Evolutionary conservation across 306 rosid genomes (phyloP).

Genomic region (Datisca glomerata): DNA sequence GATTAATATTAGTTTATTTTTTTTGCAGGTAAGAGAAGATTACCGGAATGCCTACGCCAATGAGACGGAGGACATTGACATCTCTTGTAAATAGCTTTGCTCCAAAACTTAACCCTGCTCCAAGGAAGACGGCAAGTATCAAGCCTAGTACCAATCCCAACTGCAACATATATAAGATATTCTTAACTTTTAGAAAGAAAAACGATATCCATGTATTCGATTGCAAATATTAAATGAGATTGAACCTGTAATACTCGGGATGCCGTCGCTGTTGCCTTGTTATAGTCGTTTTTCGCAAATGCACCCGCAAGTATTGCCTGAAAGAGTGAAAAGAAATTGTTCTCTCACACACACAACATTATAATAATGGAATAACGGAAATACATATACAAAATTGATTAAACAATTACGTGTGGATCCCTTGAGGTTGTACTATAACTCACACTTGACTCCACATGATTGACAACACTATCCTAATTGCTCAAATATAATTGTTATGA

Average conservation of each 20-base stretch:
- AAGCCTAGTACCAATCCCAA: conserved; percentile 73
- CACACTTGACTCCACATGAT: no score
- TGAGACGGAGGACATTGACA: conserved; percentile 51
- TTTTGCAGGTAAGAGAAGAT: conserved; percentile 12
- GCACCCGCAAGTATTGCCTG: conserved; percentile 84
- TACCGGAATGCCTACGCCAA: conserved; percentile 75
- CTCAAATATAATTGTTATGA: no score
- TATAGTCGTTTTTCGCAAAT: conserved; percentile 68
- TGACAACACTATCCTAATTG: no score
- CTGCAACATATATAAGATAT: conserved; percentile 30
- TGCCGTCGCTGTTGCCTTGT: conserved; percentile 47
- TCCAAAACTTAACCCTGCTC: conserved; percentile 65
- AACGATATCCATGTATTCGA: no score
- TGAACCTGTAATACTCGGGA: conserved; percentile 51
- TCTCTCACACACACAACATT: no score
- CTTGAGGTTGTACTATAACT: no score
- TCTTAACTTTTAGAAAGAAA: background rate
- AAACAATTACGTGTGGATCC: no score
- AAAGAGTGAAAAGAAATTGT: background rate
- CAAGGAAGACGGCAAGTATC: conserved; percentile 54
- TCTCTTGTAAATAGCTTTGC: conserved; percentile 68
- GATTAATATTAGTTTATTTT: background rate
- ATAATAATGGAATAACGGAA: no score
- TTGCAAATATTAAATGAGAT: background rate
- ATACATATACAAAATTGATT: no score